Evolutionary conservation across 495 filamentous ascomycete species (phyloP).

Genomic region (Bombardia bombarda): DNA sequence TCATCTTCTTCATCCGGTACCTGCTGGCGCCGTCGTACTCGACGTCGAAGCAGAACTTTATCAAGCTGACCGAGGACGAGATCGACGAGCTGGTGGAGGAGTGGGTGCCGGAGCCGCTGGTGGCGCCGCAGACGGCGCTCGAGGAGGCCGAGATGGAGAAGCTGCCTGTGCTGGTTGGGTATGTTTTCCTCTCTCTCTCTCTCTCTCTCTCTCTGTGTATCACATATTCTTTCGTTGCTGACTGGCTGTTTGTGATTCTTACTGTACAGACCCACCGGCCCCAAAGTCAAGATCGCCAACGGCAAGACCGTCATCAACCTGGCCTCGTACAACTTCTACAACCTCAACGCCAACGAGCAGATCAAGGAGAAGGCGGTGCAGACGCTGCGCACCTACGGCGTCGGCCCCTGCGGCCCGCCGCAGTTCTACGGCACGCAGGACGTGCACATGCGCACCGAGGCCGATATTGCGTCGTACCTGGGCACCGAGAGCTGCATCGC

Average conservation of each 20-base stretch:
- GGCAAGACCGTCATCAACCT: slow-evolving; percentile 88
- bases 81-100: slow-evolving; percentile 97
- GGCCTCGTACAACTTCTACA: slow-evolving; percentile 93
- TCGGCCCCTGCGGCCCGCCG: slow-evolving; percentile 91
- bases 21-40: slow-evolving; percentile 85
- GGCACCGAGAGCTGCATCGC: slow-evolving; percentile 84
- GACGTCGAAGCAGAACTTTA: slow-evolving; percentile 76
- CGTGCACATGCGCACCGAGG: slow-evolving; percentile 94
- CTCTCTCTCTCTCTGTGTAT: no score
- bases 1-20: slow-evolving; percentile 93
- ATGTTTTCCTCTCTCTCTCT: no score
- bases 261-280: slow-evolving; percentile 71
- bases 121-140: slow-evolving; percentile 57
- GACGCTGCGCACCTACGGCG: slow-evolving; percentile 88
- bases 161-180: slow-evolving; percentile 82
- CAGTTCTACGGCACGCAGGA: slow-evolving; percentile 99
- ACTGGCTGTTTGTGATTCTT: no score
- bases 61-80: slow-evolving; percentile 85
- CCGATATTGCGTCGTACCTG: slow-evolving; percentile 83
- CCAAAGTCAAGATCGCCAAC: slow-evolving; percentile 79
- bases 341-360: slow-evolving; percentile 83
- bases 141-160: slow-evolving; percentile 81
- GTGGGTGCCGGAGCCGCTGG: slow-evolving; percentile 91
- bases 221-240: no score
- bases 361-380: slow-evolving; percentile 92